Evolutionary conservation across 495 filamentous ascomycete genomes (phyloP).

Genomic region (Talaromyces adpressus): DNA sequence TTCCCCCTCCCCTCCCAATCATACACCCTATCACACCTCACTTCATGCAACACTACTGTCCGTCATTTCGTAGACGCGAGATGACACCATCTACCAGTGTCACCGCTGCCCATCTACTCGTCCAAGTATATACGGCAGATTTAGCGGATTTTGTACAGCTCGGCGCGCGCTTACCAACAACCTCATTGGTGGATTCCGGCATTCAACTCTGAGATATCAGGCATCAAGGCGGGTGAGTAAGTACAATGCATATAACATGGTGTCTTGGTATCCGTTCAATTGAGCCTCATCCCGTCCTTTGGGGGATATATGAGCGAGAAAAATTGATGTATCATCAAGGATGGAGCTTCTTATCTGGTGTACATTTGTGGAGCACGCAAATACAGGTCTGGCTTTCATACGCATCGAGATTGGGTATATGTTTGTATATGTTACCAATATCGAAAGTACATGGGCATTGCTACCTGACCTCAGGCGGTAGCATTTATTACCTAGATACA

Average conservation of each 20-base stretch:
- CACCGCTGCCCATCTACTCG: not conserved
- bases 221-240: not conserved
- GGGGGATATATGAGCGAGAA: not conserved
- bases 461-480: not conserved
- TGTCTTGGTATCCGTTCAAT: not conserved
- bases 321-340: not conserved
- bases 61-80: not conserved
- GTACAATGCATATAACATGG: not conserved
- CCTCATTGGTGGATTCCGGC: not conserved
- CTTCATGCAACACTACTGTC: not conserved
- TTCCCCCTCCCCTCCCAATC: conserved; percentile 2
- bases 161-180: not conserved
- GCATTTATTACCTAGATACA: conserved; percentile 5
- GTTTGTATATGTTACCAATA: conserved; percentile 14
- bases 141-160: not conserved
- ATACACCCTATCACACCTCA: not conserved
- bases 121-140: not conserved
- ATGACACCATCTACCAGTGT: not conserved
- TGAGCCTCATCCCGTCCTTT: not conserved
- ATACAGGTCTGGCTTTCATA: not conserved
- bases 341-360: not conserved
- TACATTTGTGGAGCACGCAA: not conserved
- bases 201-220: not conserved
- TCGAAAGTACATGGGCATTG: not conserved
- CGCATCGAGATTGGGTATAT: conserved; percentile 13